These are phyloP conservation scores for Microbotryum scabiosae DNA, from an alignment of 1,284 basidiomycete genomes.

Conservation along the genomic window DNA sequence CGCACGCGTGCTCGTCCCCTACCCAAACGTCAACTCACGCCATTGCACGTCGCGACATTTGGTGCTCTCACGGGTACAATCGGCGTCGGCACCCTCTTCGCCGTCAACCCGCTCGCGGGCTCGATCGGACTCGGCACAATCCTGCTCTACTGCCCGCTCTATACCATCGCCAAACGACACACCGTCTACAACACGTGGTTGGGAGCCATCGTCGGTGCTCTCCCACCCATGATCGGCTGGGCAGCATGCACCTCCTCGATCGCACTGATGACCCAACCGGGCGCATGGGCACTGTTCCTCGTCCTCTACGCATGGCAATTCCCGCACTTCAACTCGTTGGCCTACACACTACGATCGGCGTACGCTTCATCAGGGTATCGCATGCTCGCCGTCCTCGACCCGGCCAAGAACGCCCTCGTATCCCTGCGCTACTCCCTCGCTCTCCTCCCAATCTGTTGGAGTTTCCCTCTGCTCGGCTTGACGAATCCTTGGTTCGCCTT, in stretches of 20 bases:
- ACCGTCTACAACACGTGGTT: slow-evolving; percentile 91
- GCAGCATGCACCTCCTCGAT: slow-evolving; percentile 80
- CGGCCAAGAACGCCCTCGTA: slow-evolving; percentile 74
- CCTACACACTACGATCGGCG: slow-evolving; percentile 73
- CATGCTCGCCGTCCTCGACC: slow-evolving; percentile 81
- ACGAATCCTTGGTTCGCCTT: slow-evolving; percentile 81
- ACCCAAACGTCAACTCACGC: slow-evolving; percentile 71
- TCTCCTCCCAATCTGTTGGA: slow-evolving; percentile 66
- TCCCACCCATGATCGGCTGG: slow-evolving; percentile 98
- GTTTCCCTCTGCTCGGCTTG: slow-evolving; percentile 76
- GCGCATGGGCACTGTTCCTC: slow-evolving; percentile 53
- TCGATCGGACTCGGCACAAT: slow-evolving; percentile 77
- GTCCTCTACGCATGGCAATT: slow-evolving; percentile 97
- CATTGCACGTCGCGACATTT: slow-evolving; percentile 75
- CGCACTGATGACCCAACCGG: slow-evolving; percentile 55
- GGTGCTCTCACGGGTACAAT: slow-evolving; percentile 63
- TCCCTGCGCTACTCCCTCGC: slow-evolving; percentile 73
- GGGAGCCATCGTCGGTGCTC: slow-evolving; percentile 80
- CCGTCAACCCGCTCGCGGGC: slow-evolving; percentile 83
- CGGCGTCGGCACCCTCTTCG: slow-evolving; percentile 69
- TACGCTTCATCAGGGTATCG: slow-evolving; percentile 91
- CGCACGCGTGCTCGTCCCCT: slow-evolving; percentile 83
- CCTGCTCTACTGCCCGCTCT: slow-evolving; percentile 78
- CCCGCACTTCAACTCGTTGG: slow-evolving; percentile 94
- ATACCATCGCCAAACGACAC: slow-evolving; percentile 90